Conservation (phyloP, 257 asterid species). For the Gentiana straminea region DNA sequence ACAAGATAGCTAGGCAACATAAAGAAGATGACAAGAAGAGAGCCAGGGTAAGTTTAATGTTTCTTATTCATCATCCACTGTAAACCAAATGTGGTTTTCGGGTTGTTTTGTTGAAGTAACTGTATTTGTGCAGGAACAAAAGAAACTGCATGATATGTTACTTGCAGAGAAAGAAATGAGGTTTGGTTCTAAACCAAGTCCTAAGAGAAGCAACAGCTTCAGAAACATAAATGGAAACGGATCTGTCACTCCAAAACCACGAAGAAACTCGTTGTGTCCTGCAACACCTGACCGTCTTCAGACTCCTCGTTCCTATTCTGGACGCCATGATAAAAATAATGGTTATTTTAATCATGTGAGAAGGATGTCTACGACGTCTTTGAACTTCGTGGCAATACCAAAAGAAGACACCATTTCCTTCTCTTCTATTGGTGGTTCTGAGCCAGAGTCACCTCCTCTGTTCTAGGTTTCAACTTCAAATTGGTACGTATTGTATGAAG, state of each 20-base stretch:
- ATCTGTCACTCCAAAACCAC: constrained; percentile 81
- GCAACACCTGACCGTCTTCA: constrained; percentile 48
- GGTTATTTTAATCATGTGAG: constrained; percentile 69
- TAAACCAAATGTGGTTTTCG: too few relatives aligned
- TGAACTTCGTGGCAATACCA: constrained; percentile 61
- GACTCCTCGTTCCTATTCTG: constrained; percentile 81
- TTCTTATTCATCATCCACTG: background rate
- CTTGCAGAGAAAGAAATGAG: constrained; percentile 78
- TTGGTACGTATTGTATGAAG: constrained; percentile 18
- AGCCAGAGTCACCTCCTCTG: constrained; percentile 84
- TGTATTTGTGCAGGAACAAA: constrained; percentile 55
- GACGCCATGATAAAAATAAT: constrained; percentile 31
- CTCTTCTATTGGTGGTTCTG: constrained; percentile 82
- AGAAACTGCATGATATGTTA: constrained; percentile 77
- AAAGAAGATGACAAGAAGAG: constrained; percentile 83
- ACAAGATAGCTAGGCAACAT: constrained; percentile 57
- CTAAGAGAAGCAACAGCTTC: constrained; percentile 71
- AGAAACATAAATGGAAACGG: constrained; percentile 59
- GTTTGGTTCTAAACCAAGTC: constrained; percentile 89
- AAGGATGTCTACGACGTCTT: constrained; percentile 67
- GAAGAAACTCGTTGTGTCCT: constrained; percentile 61
- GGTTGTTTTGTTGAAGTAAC: background rate
- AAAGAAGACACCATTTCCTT: constrained; percentile 89
- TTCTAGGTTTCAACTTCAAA: constrained; percentile 20
- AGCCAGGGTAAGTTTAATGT: constrained; percentile 49